Evolutionary conservation across 192 early-diverging fungal genomes (phyloP).

Genomic region (Coemansia sp.): DNA sequence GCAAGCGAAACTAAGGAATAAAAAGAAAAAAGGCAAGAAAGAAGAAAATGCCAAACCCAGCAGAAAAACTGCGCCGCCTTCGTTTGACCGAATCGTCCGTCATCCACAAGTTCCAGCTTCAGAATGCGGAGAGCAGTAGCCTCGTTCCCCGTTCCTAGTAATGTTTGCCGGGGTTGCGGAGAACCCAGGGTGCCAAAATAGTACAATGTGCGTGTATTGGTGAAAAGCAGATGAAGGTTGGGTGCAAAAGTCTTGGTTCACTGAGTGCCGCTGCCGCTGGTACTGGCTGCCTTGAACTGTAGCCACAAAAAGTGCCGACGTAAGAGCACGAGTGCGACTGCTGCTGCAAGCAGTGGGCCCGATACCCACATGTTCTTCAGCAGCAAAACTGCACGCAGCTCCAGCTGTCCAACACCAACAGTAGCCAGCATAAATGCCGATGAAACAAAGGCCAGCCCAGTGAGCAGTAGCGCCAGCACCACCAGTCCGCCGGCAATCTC

Average conservation of each 20-base stretch:
- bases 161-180: no score
- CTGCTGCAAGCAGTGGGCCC: conserved; percentile 21
- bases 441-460: conserved; percentile 25
- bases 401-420: conserved; percentile 43
- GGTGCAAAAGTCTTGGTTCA: not conserved
- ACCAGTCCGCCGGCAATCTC: conserved; percentile 33
- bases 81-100: not conserved
- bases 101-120: no score
- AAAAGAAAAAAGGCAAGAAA: not conserved
- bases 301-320: conserved; percentile 3
- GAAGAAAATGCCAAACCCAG: not conserved
- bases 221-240: not conserved
- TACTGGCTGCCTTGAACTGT: conserved; percentile 1
- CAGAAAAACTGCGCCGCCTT: not conserved
- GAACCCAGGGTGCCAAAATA: no score
- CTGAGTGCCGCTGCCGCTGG: conserved; percentile 1
- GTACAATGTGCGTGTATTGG: not conserved
- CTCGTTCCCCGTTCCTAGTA: no score
- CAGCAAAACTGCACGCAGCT: conserved; percentile 37
- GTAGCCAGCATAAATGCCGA: conserved; percentile 43
- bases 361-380: conserved; percentile 33
- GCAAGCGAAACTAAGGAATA: not conserved
- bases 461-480: conserved; percentile 28
- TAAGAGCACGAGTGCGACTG: conserved; percentile 14
- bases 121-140: no score